A percentile compares a stretch with the other conserved stretches of the same genome.
Conservation (phyloP, 768 basidiomycete species). For the Pisolithus albus region DNA sequence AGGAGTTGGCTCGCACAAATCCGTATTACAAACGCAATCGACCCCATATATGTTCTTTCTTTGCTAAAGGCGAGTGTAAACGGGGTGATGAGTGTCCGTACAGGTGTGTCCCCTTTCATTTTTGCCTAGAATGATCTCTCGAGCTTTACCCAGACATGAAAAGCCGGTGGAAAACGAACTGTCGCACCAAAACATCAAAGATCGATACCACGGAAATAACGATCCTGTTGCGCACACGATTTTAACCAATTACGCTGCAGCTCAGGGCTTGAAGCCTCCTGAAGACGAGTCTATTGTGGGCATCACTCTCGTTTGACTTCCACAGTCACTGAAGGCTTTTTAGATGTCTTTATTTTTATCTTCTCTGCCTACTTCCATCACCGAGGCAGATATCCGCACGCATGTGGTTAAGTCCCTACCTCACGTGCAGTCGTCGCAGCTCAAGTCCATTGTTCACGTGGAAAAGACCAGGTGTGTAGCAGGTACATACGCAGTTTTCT, state of each 20-base stretch:
- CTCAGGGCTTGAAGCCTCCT: constrained; percentile 80
- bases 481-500: not conserved
- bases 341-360: constrained; percentile 86
- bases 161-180: constrained; percentile 76
- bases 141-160: constrained; percentile 60
- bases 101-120: constrained; percentile 34
- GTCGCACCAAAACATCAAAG: constrained; percentile 88
- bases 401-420: constrained; percentile 64
- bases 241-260: constrained; percentile 68
- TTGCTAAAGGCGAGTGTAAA: constrained; percentile 89
- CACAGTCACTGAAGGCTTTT: constrained; percentile 2
- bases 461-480: constrained; percentile 62
- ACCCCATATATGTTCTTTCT: constrained; percentile 93
- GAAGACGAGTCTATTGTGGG: constrained; percentile 82
- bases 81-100: constrained; percentile 92
- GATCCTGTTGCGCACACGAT: constrained; percentile 96
- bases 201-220: constrained; percentile 86
- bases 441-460: constrained; percentile 84
- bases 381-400: constrained; percentile 70
- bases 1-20: constrained; percentile 88
- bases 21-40: constrained; percentile 97
- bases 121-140: not conserved
- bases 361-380: constrained; percentile 60
- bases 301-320: not conserved
- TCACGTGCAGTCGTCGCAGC: constrained; percentile 49